Evolutionary conservation across 129 eudicot genomes (phyloP).

Genomic region (Flaveria brownii): DNA sequence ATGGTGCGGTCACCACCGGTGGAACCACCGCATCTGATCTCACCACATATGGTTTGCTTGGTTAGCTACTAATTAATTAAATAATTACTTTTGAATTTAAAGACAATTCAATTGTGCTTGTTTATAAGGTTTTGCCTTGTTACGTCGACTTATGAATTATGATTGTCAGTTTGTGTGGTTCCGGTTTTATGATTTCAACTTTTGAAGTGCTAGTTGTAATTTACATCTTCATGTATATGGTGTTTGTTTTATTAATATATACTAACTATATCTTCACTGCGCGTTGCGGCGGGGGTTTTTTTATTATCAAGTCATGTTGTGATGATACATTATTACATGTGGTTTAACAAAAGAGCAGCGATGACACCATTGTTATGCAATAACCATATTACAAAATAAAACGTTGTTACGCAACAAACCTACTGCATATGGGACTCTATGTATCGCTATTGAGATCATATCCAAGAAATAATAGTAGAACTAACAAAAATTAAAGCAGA

Average conservation of each 20-base stretch:
- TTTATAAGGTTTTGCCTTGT: constrained; percentile 29
- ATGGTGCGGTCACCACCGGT: constrained; percentile 25
- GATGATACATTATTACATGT: no score
- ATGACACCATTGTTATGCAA: no score
- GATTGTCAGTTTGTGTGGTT: constrained; percentile 26
- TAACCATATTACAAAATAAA: no score
- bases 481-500: no score
- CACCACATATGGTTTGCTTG: constrained; percentile 71
- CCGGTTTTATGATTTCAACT: background rate
- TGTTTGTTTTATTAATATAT: constrained; percentile 16
- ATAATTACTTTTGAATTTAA: background rate
- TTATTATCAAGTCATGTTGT: no score
- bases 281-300: no score
- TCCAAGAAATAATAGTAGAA: no score
- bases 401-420: no score
- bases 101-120: constrained; percentile 11
- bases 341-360: no score
- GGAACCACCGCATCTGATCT: constrained; percentile 55
- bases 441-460: no score
- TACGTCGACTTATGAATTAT: constrained; percentile 26
- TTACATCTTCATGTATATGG: constrained; percentile 2
- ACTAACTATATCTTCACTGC: no score
- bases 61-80: constrained; percentile 31
- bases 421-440: no score
- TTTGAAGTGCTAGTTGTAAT: background rate